phyloP scores from a whole-genome alignment of 2,329 filamentous ascomycete genomes.

The Penicillium olsonii region DNA sequence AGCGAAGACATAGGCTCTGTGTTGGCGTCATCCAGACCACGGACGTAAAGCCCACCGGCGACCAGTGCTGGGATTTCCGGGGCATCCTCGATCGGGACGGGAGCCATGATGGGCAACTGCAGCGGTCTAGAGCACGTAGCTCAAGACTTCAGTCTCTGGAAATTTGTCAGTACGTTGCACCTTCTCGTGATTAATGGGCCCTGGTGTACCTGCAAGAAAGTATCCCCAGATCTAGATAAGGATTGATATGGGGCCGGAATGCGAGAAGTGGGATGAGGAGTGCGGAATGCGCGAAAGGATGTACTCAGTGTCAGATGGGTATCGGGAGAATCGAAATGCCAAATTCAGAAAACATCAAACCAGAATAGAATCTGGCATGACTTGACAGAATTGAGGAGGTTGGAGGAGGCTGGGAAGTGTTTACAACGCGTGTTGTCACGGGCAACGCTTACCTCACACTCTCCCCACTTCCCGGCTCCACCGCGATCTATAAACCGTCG shows the following conservation, averaged over 20 bases:
- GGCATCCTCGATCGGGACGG: conserved; percentile 27
- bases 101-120: conserved; percentile 31
- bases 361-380: conserved; percentile 9
- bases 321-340: conserved; percentile 12
- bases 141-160: conserved; percentile 33
- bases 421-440: conserved; percentile 26
- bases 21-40: conserved; percentile 10
- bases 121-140: conserved; percentile 38
- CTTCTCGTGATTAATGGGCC: conserved; percentile 2
- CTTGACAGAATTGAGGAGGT: conserved; percentile 37
- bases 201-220: conserved; percentile 13
- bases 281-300: conserved; percentile 1
- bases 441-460: conserved; percentile 34
- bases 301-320: conserved; percentile 3
- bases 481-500: conserved; percentile 10
- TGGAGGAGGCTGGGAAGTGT: conserved; percentile 41
- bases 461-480: not conserved
- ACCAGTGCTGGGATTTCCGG: conserved; percentile 25
- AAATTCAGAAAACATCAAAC: conserved; percentile 12
- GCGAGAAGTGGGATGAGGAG: conserved; percentile 7
- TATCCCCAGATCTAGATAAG: conserved; percentile 16
- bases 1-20: conserved; percentile 22
- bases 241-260: conserved; percentile 4
- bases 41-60: conserved; percentile 15
- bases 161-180: conserved; percentile 11